phyloP scores from a whole-genome alignment of 129 eudicot genomes.

The Arctium minus region DNA sequence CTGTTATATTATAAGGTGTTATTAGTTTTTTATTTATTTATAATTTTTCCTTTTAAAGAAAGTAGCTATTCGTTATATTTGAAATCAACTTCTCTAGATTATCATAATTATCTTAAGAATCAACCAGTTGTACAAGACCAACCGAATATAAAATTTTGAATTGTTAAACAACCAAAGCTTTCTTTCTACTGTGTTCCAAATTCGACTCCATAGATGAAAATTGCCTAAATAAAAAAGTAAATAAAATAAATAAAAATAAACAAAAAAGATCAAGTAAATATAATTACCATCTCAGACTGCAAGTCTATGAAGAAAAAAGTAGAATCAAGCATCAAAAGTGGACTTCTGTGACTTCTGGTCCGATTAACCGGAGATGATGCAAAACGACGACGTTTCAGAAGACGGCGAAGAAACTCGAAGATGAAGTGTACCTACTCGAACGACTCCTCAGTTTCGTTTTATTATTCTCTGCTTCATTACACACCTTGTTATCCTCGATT shows the following conservation, averaged over 20 bases:
- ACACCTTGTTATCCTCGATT: constrained; percentile 42
- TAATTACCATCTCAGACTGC: constrained; percentile 5
- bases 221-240: background rate
- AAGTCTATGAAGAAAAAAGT: constrained; percentile 12
- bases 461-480: constrained; percentile 45
- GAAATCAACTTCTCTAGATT: background rate
- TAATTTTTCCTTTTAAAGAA: background rate
- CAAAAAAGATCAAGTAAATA: background rate
- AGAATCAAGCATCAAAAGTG: constrained; percentile 28
- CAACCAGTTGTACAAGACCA: constrained; percentile 18
- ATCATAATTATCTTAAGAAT: constrained; percentile 12
- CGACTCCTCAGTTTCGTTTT: constrained; percentile 43
- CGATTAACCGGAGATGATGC: constrained; percentile 27
- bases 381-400: constrained; percentile 40
- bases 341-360: background rate
- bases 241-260: background rate
- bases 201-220: constrained; percentile 17
- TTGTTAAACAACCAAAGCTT: constrained; percentile 14
- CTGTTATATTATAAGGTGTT: too few relatives aligned
- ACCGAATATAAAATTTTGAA: constrained; percentile 1
- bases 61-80: background rate
- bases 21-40: too few relatives aligned
- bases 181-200: background rate
- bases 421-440: constrained; percentile 41
- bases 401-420: constrained; percentile 39